phyloP scores from a whole-genome alignment of 1,284 basidiomycete species.

The Ceratobasidium theobromae region DNA sequence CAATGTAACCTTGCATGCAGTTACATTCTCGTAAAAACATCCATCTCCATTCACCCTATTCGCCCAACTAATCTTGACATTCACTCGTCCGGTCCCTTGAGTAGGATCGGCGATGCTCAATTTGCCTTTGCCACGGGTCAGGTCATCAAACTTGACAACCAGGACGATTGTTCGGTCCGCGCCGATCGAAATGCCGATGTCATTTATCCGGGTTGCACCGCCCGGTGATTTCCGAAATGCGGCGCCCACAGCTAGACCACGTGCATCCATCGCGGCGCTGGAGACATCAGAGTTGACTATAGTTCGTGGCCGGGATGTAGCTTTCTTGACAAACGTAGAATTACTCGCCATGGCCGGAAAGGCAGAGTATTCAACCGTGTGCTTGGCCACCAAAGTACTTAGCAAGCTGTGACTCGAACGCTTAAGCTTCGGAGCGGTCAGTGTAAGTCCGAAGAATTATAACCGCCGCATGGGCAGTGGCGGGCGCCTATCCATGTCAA shows the following conservation, averaged over 20 bases:
- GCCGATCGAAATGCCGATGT: conserved; percentile 6
- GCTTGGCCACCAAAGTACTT: too few relatives aligned
- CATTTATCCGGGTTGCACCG: background rate
- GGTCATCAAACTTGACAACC: background rate
- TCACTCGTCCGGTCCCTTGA: conserved; percentile 5
- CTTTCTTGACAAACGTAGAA: background rate
- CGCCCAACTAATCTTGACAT: conserved; percentile 4
- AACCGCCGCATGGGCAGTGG: too few relatives aligned
- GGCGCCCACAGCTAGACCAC: background rate
- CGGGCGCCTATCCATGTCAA: too few relatives aligned
- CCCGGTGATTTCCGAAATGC: conserved; percentile 21
- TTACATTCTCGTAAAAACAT: background rate
- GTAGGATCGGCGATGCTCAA: conserved; percentile 13
- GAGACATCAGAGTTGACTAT: background rate
- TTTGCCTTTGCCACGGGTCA: background rate
- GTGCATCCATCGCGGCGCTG: conserved; percentile 22
- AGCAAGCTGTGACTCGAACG: too few relatives aligned
- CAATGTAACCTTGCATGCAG: background rate
- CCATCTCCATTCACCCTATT: background rate
- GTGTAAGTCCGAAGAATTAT: too few relatives aligned
- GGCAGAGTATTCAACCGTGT: conserved; percentile 57
- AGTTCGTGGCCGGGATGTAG: background rate
- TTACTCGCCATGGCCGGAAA: conserved; percentile 49
- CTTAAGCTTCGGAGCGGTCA: too few relatives aligned
- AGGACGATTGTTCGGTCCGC: conserved; percentile 1